A percentile compares a stretch with the other conserved stretches of the same genome.
Evolutionary conservation across 78 protist genomes (phyloP).

Genomic region (Dictyostelium citrinum): DNA sequence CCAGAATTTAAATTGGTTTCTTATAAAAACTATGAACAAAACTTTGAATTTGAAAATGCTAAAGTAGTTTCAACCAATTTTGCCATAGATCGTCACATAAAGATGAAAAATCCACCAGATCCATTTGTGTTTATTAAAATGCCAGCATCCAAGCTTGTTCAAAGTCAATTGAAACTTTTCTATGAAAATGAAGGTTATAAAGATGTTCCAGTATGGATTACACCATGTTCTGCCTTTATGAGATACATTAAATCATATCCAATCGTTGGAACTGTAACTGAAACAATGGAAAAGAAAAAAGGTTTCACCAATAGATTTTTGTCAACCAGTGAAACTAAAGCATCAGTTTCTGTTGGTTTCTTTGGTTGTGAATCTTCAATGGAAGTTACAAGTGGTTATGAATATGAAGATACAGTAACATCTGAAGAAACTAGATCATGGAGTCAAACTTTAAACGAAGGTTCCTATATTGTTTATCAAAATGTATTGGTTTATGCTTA

Average conservation of each 20-base stretch:
- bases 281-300: not conserved
- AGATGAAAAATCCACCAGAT: not conserved
- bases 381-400: not conserved
- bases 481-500: not conserved
- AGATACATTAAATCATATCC: constrained; percentile 1
- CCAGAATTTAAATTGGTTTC: not conserved
- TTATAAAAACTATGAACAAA: not conserved
- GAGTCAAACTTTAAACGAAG: not conserved
- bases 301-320: not conserved
- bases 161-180: not conserved
- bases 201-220: not conserved
- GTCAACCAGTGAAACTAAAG: not conserved
- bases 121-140: not conserved
- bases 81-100: not conserved
- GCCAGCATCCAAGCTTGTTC: not conserved
- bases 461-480: not conserved
- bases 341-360: not conserved
- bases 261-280: not conserved
- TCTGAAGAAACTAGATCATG: not conserved
- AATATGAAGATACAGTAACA: not conserved
- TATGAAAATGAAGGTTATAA: not conserved
- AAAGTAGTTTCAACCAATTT: not conserved
- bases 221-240: constrained; percentile 1
- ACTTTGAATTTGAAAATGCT: not conserved
- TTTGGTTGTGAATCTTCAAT: not conserved